Evolutionary conservation across 257 asterid species (phyloP).

Genomic region (Apocynum venetum): DNA sequence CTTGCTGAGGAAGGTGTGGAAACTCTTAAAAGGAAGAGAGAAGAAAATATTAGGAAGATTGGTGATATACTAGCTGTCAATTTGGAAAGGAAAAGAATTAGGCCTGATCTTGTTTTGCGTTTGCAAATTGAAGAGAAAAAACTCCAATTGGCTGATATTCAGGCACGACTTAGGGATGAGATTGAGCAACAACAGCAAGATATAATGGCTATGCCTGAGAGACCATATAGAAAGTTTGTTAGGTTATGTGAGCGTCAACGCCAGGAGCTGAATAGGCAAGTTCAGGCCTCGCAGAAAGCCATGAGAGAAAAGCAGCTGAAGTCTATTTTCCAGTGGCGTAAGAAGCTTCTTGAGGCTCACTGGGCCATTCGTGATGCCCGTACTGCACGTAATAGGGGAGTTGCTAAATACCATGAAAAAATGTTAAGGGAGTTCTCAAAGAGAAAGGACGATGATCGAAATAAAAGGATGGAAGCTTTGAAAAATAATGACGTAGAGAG

Average conservation of each 20-base stretch:
- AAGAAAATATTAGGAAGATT: conserved; percentile 74
- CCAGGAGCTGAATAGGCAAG: conserved; percentile 91
- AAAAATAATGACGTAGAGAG: conserved; percentile 98
- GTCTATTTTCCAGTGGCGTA: conserved; percentile 94
- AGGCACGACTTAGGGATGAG: conserved; percentile 88
- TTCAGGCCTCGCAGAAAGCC: conserved; percentile 81
- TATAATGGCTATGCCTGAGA: conserved; percentile 98
- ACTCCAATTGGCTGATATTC: conserved; percentile 85
- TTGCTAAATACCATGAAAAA: conserved; percentile 95
- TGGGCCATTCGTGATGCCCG: conserved; percentile 99
- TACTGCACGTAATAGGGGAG: conserved; percentile 95
- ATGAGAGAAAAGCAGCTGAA: conserved; percentile 89
- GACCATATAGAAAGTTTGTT: conserved; percentile 91
- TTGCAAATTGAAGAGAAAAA: conserved; percentile 94
- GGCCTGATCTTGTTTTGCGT: conserved; percentile 82
- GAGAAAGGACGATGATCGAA: conserved; percentile 82
- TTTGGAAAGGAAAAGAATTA: conserved; percentile 91
- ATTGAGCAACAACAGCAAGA: conserved; percentile 93
- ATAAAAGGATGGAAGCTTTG: conserved; percentile 97
- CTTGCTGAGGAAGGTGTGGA: conserved; percentile 80
- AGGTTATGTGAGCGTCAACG: conserved; percentile 97
- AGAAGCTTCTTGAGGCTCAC: conserved; percentile 97
- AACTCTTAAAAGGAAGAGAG: conserved; percentile 65
- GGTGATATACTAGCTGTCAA: conserved; percentile 79
- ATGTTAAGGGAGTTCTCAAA: conserved; percentile 96